Percentiles rank a stretch among this genome's conserved stretches.
These are phyloP conservation scores for Triticum turgidum DNA, from an alignment of 176 grass and related monocot species.

Conservation along the genomic window DNA sequence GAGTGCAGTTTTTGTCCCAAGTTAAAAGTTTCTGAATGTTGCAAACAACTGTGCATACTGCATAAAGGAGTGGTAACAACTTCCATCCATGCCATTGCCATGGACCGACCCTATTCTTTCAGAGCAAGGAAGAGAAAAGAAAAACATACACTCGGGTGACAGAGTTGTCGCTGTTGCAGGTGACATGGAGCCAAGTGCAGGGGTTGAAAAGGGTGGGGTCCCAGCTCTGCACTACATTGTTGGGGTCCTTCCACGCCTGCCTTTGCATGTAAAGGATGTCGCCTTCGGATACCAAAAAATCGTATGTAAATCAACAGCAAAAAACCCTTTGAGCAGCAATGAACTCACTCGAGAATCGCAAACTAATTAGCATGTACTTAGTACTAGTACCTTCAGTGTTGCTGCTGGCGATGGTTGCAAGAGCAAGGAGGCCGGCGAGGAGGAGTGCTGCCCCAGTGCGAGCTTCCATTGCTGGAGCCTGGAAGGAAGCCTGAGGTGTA, in stretches of 20 bases:
- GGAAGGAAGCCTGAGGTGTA: too few species aligned
- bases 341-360: background rate
- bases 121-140: too few species aligned
- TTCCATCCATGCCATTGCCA: too few species aligned
- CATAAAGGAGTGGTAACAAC: too few species aligned
- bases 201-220: constrained; percentile 48
- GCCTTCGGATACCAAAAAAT: background rate
- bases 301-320: background rate
- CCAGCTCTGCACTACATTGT: constrained; percentile 42
- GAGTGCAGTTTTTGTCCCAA: background rate
- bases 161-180: background rate
- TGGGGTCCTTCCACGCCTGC: constrained; percentile 30
- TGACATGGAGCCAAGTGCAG: constrained; percentile 49
- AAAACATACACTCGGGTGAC: background rate
- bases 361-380: too few species aligned
- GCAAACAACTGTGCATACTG: too few species aligned
- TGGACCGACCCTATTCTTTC: too few species aligned
- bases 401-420: too few species aligned
- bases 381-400: constrained; percentile 21
- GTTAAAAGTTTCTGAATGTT: background rate
- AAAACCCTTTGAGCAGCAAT: background rate
- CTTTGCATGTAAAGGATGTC: background rate
- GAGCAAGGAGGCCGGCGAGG: too few species aligned
- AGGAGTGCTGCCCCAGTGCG: too few species aligned
- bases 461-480: too few species aligned